Evolutionary conservation across 1,284 basidiomycete genomes (phyloP), one percentile per base, ranked within the genome.

Genomic region (Microbotryum silenes-acaulis): DNA sequence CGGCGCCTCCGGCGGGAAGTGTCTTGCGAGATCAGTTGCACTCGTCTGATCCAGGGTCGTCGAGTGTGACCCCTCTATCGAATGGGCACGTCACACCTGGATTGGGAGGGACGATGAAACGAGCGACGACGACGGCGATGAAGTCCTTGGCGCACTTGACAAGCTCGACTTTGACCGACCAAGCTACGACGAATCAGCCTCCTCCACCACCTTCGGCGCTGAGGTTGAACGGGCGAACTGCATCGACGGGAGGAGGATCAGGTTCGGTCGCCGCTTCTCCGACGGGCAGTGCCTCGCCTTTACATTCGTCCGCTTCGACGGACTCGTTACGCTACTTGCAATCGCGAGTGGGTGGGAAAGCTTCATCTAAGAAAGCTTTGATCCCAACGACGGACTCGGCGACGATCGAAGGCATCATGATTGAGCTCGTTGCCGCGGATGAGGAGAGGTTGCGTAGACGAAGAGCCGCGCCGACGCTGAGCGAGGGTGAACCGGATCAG

Each of bases 151-250:
- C 67, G 6, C 65, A 67, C 51, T 54, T 67, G 50, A 60, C 59
- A 20, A 60, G 46, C 44, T 87, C 85, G 63, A 87, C 86, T 1
- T 77, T 93, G 12, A 21, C 21, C 47, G 59, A 60, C 18, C 46
- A 48, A 18, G 51, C 53, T 3, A 46, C 59, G 9, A 56, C 53
- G n/a, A 87, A 59, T 77, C 85, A 14, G 85, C 75, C 85, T 85
- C 3, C 66, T 1, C 51, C 61, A 37, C 8, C 60, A 42, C 48
- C 54, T 62, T 46, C 57, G 37, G 37, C 37, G 37, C 37, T 42
- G 14, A 42, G 37, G 37, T 42, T 42, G 37, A 42, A 16, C 16
- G 37, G 37, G 37, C 37, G 37, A 18, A 42, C 16, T 18, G 37
- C 37, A 16, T 18, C 37, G 37, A 42, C 37, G 37, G 37, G 37